Base-by-base conservation (phyloP, 2,329 filamentous ascomycete species). In the Intubia oerlemansii region DNA sequence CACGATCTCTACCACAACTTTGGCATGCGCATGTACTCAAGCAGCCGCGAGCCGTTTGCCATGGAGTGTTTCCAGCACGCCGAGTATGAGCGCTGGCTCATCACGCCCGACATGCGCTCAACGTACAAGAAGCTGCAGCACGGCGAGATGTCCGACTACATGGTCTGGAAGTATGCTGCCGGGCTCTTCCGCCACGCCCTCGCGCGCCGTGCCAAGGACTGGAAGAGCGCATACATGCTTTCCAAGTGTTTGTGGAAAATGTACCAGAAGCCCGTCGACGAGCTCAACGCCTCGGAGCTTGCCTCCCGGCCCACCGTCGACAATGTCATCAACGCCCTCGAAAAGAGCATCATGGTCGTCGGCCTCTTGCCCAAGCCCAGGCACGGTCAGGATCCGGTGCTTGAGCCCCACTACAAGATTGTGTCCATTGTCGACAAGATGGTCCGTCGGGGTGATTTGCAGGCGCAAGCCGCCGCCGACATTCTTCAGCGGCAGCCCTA, bases 371-470 rank as follows among this genome's bases (percentile, higher is more conserved):
- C 61, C 17, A 67, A 66, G 36, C 61, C 62, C 5, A 53, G 62
- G 10, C 54, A 59, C 43, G 70, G 61, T 13, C 54, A 53, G 34
- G 81, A 92, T 35, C 81, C 79, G 0, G 72, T 90, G 15, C 61
- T 93, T 11, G 84, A 92, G 45, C 84, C 84, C 4, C 82, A 92
- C 45, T 92, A 90, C 57, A 92, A 91, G 51, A 72, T 92, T 13
- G 64, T 88, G 20, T 76, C 78, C 3, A 56, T 88, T 14, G 53
- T 82, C 6, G 71, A 90, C 52, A 92, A 93, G 47, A 60, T 92
- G 15, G 76, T 90, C 11, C 56, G 56, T 19, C 51, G 54, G 10
- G 50, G 52, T 10, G 57, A 65, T 17, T 39, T 69, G 5, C 35
- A 50, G 3, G 49, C 51, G n/a, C 50, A 55, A 25, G 54, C 59